Evolutionary conservation across 495 filamentous ascomycete species (phyloP).

Genomic region (Lasiosphaeria hispida): DNA sequence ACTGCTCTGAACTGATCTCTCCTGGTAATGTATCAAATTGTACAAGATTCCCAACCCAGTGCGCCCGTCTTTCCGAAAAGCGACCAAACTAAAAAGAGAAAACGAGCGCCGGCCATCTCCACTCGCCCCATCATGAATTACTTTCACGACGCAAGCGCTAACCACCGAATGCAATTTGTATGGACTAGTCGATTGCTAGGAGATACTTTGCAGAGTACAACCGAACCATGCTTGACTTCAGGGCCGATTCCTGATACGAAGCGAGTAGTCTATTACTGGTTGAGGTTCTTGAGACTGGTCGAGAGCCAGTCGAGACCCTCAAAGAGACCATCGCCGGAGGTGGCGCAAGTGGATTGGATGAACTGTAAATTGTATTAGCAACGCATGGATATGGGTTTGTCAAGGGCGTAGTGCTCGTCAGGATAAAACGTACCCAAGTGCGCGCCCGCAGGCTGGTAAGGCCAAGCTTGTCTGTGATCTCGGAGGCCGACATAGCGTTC

Average conservation of each 20-base stretch:
- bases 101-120: conserved; percentile 32
- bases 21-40: conserved; percentile 48
- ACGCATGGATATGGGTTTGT: background rate
- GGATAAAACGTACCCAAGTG: conserved; percentile 80
- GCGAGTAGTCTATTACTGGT: conserved; percentile 56
- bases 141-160: conserved; percentile 39
- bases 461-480: conserved; percentile 99
- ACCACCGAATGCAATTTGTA: conserved; percentile 40
- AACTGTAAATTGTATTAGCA: conserved; percentile 57
- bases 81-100: conserved; percentile 33
- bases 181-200: conserved; percentile 48
- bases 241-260: conserved; percentile 18
- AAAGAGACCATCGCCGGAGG: conserved; percentile 98
- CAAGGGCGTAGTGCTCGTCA: background rate
- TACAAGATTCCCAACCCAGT: conserved; percentile 48
- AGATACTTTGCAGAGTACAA: conserved; percentile 45
- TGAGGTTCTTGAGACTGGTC: conserved; percentile 88
- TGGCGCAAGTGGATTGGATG: conserved; percentile 99
- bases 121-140: conserved; percentile 25
- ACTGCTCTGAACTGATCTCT: conserved; percentile 31
- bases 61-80: conserved; percentile 48
- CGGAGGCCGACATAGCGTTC: conserved; percentile 99
- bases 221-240: conserved; percentile 44
- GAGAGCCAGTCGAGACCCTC: conserved; percentile 99
- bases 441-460: conserved; percentile 97